A percentile compares a stretch with the other conserved stretches of the same genome.
Evolutionary conservation across 257 asterid species (phyloP).

Genomic region (Primulina eburnea): DNA sequence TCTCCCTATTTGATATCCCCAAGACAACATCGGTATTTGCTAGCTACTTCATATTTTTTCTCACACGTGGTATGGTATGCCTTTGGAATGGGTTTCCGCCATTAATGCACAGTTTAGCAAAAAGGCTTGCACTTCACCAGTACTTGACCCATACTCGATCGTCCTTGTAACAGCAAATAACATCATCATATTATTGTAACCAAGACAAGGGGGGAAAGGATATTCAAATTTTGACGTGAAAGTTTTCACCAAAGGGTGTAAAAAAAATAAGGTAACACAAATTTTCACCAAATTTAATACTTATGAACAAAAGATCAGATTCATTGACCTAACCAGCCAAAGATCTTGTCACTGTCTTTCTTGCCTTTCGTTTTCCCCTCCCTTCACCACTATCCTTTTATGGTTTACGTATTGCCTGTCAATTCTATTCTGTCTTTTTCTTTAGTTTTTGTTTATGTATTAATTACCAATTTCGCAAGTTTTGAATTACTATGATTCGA

Average conservation of each 20-base stretch:
- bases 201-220: constrained; percentile 15
- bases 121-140: background rate
- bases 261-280: constrained; percentile 33
- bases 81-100: background rate
- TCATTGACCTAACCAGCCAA: constrained; percentile 24
- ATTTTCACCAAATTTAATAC: constrained; percentile 28
- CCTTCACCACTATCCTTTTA: constrained; percentile 14
- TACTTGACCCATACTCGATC: background rate
- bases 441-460: too few relatives aligned
- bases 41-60: too few relatives aligned
- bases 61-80: background rate
- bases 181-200: background rate
- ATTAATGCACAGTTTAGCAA: background rate
- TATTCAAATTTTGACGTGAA: constrained; percentile 35
- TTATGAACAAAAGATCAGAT: constrained; percentile 22
- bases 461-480: background rate
- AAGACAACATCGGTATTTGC: background rate
- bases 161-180: background rate
- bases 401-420: background rate
- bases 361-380: constrained; percentile 26
- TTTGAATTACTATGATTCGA: background rate
- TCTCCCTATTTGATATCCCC: constrained; percentile 16
- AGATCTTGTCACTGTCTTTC: constrained; percentile 42
- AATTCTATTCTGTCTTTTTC: background rate
- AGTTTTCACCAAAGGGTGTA: constrained; percentile 44